phyloP scores from a whole-genome alignment of 352 stramenopile species.

The Globisporangium mamillatum region DNA sequence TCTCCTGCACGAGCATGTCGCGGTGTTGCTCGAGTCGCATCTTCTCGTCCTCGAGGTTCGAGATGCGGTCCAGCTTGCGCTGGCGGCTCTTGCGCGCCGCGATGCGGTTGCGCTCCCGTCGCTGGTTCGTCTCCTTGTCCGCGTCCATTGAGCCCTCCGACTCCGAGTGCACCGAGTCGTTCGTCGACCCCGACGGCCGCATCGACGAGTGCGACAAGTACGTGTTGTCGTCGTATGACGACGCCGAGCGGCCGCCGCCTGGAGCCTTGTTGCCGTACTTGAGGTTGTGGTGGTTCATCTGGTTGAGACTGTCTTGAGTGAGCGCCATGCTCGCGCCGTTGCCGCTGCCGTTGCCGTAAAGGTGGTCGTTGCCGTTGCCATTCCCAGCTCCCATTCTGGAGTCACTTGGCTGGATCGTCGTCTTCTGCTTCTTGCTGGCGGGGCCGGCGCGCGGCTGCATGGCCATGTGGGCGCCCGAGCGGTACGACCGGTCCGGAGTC shows the following conservation, averaged over 20 bases:
- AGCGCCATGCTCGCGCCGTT: conserved; percentile 14
- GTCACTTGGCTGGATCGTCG: conserved; percentile 14
- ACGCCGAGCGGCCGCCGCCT: conserved; percentile 14
- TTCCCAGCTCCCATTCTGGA: neutral
- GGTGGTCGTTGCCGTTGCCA: conserved; percentile 1
- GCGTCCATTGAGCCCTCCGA: conserved; percentile 65
- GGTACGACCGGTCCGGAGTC: conserved; percentile 54
- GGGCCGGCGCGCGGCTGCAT: conserved; percentile 51
- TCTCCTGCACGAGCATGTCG: conserved; percentile 85
- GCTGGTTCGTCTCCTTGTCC: conserved; percentile 65
- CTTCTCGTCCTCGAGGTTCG: conserved; percentile 86
- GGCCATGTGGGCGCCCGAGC: conserved; percentile 38
- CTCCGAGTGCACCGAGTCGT: conserved; percentile 68
- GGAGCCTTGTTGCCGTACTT: conserved; percentile 41
- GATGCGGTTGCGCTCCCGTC: conserved; percentile 84
- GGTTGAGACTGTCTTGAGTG: conserved; percentile 65
- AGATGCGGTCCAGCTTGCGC: conserved; percentile 85
- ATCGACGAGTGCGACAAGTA: conserved; percentile 44
- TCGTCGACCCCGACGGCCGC: conserved; percentile 39
- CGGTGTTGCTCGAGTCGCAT: conserved; percentile 84
- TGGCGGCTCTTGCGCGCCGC: conserved; percentile 79
- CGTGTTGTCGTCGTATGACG: conserved; percentile 60
- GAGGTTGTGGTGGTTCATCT: conserved; percentile 46
- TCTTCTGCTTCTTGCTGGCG: conserved; percentile 59
- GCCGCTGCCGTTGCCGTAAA: neutral